phyloP scores from a whole-genome alignment of 768 basidiomycete species.

The Rhodotorula graminis region DNA sequence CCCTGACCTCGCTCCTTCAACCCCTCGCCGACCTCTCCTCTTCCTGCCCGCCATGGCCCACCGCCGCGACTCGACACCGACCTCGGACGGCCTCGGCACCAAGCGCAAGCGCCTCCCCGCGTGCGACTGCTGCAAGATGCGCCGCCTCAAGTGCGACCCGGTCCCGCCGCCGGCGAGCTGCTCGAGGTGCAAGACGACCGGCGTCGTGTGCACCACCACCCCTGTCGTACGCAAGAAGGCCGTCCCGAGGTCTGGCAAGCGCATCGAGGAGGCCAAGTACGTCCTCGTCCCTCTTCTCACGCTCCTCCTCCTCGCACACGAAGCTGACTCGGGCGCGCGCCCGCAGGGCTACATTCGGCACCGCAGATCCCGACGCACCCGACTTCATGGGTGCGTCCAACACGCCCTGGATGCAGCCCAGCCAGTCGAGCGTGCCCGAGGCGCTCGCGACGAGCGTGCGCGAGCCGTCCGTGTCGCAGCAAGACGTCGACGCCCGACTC shows the following conservation, averaged over 20 bases:
- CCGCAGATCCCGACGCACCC: slow-evolving; percentile 15
- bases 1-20: too few species aligned
- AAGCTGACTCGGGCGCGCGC: background rate
- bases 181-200: slow-evolving; percentile 33
- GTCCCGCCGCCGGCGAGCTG: slow-evolving; percentile 20
- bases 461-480: background rate
- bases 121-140: slow-evolving; percentile 37
- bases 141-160: slow-evolving; percentile 31
- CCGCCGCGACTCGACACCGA: too few species aligned
- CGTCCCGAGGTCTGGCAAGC: slow-evolving; percentile 23
- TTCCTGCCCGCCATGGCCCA: too few species aligned
- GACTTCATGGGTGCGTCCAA: slow-evolving; percentile 26
- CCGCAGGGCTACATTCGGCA: slow-evolving; percentile 33
- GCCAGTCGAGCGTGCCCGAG: background rate
- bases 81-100: background rate
- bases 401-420: slow-evolving; percentile 31
- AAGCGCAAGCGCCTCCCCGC: slow-evolving; percentile 10
- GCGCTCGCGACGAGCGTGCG: background rate
- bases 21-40: too few species aligned
- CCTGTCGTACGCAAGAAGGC: slow-evolving; percentile 33
- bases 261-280: slow-evolving; percentile 36
- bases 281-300: background rate
- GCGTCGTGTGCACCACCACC: slow-evolving; percentile 36
- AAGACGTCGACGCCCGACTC: background rate
- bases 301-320: too few species aligned